These are phyloP conservation scores for Aspergillus cristatus DNA, from an alignment of 495 filamentous ascomycete species.

Conservation along the genomic window DNA sequence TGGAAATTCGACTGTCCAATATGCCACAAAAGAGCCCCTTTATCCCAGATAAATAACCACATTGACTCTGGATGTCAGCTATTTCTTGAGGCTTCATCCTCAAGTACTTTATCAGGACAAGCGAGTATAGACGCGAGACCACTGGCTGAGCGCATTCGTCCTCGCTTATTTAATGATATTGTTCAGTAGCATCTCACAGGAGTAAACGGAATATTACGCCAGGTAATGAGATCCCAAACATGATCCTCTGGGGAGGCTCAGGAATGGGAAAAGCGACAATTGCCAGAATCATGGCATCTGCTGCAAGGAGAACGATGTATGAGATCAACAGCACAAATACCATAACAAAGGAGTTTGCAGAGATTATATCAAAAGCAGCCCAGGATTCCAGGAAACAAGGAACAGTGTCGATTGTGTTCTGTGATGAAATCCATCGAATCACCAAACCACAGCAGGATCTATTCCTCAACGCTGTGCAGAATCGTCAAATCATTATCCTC, in stretches of 20 bases:
- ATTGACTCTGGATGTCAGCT: not conserved
- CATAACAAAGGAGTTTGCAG: not conserved
- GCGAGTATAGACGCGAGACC: not conserved
- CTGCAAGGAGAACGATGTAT: not conserved
- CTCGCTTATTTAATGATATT: not conserved
- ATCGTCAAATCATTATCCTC: not conserved
- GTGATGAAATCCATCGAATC: not conserved
- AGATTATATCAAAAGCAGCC: not conserved
- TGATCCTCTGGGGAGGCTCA: not conserved
- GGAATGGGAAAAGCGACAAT: not conserved
- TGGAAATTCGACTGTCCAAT: too few species aligned
- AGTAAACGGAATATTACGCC: not conserved
- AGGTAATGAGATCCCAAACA: not conserved
- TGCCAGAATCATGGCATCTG: not conserved
- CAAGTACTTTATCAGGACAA: not conserved
- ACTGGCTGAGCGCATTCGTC: not conserved
- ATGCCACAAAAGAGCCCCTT: not conserved
- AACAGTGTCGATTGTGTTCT: not conserved
- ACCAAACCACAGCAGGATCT: not conserved
- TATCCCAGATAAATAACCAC: not conserved
- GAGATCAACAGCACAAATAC: not conserved
- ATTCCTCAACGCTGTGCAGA: not conserved
- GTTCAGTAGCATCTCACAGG: not conserved
- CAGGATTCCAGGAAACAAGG: not conserved
- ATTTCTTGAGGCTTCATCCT: not conserved